Base-by-base conservation (phyloP, 2,329 filamentous ascomycete species). In the Stenocarpella maydis region DNA sequence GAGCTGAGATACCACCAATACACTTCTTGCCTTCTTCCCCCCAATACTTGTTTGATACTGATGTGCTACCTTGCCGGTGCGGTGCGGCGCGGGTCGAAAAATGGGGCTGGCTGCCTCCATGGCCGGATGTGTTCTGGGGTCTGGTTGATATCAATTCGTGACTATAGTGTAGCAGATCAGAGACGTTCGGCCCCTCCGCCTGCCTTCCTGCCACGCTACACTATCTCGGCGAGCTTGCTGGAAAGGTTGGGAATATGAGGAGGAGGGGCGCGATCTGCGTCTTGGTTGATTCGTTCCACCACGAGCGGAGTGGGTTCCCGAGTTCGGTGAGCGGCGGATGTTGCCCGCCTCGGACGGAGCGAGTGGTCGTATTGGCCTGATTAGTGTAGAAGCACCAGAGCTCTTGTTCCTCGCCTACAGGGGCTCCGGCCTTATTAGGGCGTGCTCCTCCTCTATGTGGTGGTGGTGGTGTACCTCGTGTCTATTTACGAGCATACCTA, bases 1-100 rank as follows among this genome's bases (percentile, higher is more conserved):
- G 65, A 67, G 68, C 54, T 63, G 68, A 68, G 68, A 70, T 70
- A 70, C 68, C 68, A 70, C 68, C 68, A 70, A 70, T 67, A 67
- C 53, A 61, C 52, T 52, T 65, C 65, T 45, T 69, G 45, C 67
- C 67, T 69, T 72, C 72, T 67, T 50, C 66, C 34, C 12, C 9
- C 34, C 8, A 31, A 31, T 31, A 37, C 31, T 37, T 37, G 31
- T 12, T 37, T 12, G 9, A 37, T 7, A 12, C 10, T 12, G 34
- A 7, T 12, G 10, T 37, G 34, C 9, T 37, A 8, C 31, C 8
- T 4, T 31, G 31, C 8, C 8, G 31, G 4, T 31, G 31, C 31
- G 31, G 31, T 31, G 34, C 9, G 10, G 6, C 34, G 34, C 9
- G 34, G 34, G 5, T 12, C 34, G 34, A 10, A 10, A 12, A 37